Percentiles rank a stretch among this genome's conserved stretches.
phyloP scores from a whole-genome alignment of 192 early-diverging fungal species.

The Rhizoclosmatium globosum region DNA sequence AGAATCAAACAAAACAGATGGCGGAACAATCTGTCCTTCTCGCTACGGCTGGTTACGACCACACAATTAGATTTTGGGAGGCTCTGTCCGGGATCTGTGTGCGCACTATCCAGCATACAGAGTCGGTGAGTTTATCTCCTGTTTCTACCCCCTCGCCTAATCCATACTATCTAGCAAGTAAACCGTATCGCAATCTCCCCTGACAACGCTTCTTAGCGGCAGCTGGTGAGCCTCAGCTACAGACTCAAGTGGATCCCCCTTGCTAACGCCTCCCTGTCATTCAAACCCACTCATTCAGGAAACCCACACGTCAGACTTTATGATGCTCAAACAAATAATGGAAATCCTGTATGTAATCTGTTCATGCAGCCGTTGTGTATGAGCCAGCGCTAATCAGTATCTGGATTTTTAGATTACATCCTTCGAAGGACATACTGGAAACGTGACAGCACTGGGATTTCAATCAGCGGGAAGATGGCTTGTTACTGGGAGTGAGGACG shows the following conservation, averaged over 20 bases:
- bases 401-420: constrained; percentile 46
- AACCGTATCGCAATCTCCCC: constrained; percentile 87
- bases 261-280: constrained; percentile 7
- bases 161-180: constrained; percentile 71
- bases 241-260: background rate
- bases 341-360: constrained; percentile 68
- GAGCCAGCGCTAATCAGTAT: no score
- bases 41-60: constrained; percentile 68
- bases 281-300: constrained; percentile 46
- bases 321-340: constrained; percentile 81
- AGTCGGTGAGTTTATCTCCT: constrained; percentile 64
- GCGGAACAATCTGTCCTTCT: constrained; percentile 52
- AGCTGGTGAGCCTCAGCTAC: constrained; percentile 59
- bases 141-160: background rate
- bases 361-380: background rate
- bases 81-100: constrained; percentile 62
- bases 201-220: constrained; percentile 88
- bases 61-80: constrained; percentile 73
- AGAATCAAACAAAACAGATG: background rate
- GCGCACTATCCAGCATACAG: constrained; percentile 78
- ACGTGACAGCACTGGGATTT: constrained; percentile 64
- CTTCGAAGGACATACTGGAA: constrained; percentile 66
- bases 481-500: constrained; percentile 65
- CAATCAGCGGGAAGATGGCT: constrained; percentile 68
- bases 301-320: constrained; percentile 85